Percentiles rank a stretch among this genome's conserved stretches.
Conservation (phyloP, 129 eudicot genomes). For the Chrysanthemum seticuspe region DNA sequence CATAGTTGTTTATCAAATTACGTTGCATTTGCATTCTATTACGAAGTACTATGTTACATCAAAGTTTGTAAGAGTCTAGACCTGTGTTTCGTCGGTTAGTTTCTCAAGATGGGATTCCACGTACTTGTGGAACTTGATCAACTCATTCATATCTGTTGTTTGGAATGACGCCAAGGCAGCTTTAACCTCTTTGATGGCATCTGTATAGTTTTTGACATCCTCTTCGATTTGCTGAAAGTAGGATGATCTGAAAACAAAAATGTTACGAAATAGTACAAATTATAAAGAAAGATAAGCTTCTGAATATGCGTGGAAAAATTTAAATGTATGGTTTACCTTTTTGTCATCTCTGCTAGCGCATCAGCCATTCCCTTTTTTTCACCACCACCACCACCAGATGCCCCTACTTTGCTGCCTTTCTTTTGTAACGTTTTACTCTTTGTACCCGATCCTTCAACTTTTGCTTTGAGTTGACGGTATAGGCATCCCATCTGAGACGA, state of each 20-base stretch:
- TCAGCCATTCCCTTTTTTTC: slow-evolving; percentile 85
- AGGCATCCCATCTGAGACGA: slow-evolving; percentile 91
- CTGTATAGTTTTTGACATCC: slow-evolving; percentile 65
- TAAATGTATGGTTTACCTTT: slow-evolving; percentile 42
- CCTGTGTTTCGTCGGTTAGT: slow-evolving; percentile 87
- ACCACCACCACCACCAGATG: slow-evolving; percentile 38
- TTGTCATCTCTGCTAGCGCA: slow-evolving; percentile 93
- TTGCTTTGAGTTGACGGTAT: slow-evolving; percentile 75
- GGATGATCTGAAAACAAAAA: slow-evolving; percentile 55
- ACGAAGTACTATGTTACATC: background rate
- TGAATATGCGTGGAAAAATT: background rate
- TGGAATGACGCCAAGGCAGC: slow-evolving; percentile 48
- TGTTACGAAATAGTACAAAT: background rate
- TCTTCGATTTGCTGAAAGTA: slow-evolving; percentile 90
- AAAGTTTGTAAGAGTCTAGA: slow-evolving; percentile 22
- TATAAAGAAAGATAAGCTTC: background rate
- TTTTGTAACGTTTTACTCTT: slow-evolving; percentile 45
- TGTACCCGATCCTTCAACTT: slow-evolving; percentile 77
- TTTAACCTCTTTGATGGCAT: slow-evolving; percentile 63
- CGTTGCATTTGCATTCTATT: background rate
- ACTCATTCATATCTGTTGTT: slow-evolving; percentile 78
- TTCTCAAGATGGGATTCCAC: slow-evolving; percentile 81
- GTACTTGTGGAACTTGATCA: slow-evolving; percentile 57
- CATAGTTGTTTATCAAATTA: no score
- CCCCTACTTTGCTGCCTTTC: slow-evolving; percentile 44